Conservation (phyloP, 1,284 basidiomycete species). For the Sanghuangporus baumii region DNA sequence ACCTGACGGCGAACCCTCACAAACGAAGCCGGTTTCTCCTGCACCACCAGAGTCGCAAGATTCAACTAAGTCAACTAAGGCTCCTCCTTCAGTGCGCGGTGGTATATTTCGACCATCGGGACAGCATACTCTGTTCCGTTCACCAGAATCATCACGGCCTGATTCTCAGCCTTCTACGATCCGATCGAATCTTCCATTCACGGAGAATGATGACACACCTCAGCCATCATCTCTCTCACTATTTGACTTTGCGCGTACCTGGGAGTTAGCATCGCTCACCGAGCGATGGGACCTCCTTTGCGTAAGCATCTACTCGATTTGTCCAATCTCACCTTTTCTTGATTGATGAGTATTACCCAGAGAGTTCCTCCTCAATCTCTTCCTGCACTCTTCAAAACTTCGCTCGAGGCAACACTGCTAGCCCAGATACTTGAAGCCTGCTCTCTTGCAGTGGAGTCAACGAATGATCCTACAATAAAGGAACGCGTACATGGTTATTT, state of each 20-base stretch:
- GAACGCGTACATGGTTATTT: constrained; percentile 41
- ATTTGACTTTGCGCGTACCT: constrained; percentile 53
- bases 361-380: constrained; percentile 47
- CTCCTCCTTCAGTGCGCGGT: constrained; percentile 44
- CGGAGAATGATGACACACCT: not conserved
- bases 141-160: constrained; percentile 26
- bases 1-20: constrained; percentile 18
- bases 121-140: constrained; percentile 34
- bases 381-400: constrained; percentile 55
- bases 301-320: constrained; percentile 30
- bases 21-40: constrained; percentile 16
- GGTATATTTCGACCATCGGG: constrained; percentile 56
- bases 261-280: constrained; percentile 34
- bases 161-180: constrained; percentile 21
- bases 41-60: not conserved
- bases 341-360: constrained; percentile 27
- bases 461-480: constrained; percentile 8
- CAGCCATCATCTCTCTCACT: constrained; percentile 38
- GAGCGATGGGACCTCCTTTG: constrained; percentile 49
- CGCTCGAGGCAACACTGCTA: constrained; percentile 58
- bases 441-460: constrained; percentile 28
- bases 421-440: constrained; percentile 50
- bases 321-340: not conserved
- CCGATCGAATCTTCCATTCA: constrained; percentile 21
- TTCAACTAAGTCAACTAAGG: constrained; percentile 23